Evolutionary conservation across 176 grass and related monocot genomes (phyloP).

Genomic region (Typha latifolia): DNA sequence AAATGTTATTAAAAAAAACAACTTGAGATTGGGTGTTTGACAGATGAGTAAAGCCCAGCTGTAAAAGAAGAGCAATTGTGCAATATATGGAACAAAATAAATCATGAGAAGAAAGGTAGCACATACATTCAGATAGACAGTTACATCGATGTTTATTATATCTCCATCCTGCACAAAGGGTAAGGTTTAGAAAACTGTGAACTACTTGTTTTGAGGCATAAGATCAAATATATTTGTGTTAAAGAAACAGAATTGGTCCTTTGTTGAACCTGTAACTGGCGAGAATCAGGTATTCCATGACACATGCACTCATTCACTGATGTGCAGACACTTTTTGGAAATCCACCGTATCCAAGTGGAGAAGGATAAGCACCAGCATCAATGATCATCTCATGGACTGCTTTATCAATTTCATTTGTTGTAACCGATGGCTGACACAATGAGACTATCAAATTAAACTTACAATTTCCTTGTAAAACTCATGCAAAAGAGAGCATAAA

Average conservation of each 20-base stretch:
- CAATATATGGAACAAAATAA: neutral
- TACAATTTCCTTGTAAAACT: constrained; percentile 31
- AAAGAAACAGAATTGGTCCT: constrained; percentile 5
- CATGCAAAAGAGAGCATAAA: neutral
- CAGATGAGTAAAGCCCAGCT: neutral
- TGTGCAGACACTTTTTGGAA: constrained; percentile 94
- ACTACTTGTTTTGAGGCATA: neutral
- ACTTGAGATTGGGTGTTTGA: neutral
- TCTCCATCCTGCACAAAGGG: constrained; percentile 80
- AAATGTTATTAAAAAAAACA: too few relatives aligned
- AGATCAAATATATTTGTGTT: too few relatives aligned
- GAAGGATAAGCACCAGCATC: constrained; percentile 94
- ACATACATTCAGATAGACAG: constrained; percentile 92
- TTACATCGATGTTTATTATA: constrained; percentile 94
- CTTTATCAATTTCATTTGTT: constrained; percentile 99
- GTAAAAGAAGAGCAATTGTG: neutral
- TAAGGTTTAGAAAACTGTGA: neutral
- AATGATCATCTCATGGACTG: constrained; percentile 96
- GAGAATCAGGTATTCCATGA: constrained; percentile 97
- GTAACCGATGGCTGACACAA: constrained; percentile 89
- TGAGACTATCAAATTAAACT: constrained; percentile 20
- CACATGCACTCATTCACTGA: constrained; percentile 98
- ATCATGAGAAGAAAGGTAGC: constrained; percentile 4
- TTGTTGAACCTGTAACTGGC: constrained; percentile 49
- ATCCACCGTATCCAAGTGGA: constrained; percentile 86